Evolutionary conservation across 495 filamentous ascomycete genomes (phyloP), one percentile per base, ranked within the genome.

Genomic region (Bryoglossum gracile): DNA sequence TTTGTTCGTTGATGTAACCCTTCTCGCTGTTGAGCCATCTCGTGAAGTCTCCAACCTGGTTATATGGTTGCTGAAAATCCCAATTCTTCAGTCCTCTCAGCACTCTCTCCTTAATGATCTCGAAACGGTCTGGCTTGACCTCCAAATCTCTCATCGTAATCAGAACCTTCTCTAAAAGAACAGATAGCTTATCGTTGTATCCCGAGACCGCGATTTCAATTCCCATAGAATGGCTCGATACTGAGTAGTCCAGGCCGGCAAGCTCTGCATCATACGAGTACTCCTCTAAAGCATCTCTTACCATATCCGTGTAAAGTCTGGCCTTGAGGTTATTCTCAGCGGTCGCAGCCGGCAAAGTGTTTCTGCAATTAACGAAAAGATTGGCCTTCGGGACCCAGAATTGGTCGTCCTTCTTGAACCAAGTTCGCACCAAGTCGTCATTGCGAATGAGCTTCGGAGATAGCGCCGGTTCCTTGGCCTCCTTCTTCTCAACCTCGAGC

Each of bases 361-460:
- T 95, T 51, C 86, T 78, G 53, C 94, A 74, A 41, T 79, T 85
- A 33, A 95, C 75, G 56, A 87, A 76, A 13, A 96, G 63, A 54
- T 85, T 95, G 0, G 83, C 92, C 64, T 95, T 96, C 1, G 92
- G 92, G 3, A 99, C 92, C 92, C 92, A 99, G 68, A 96, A 99
- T 0, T 81, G 87, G 57, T 99, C 92, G 56, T 99, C 92, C 67
- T 97, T 97, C 75, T 99, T 99, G 68, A 79, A 96, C 92, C 92
- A 99, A n/a, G 86, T 80, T 24, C 92, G 81, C 2, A 84, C 80
- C 6, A 80, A 67, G 16, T 85, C 77, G 53, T 95, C 92, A 58
- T 94, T 87, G 53, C 91, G 83, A 50, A 99, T 84, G 26, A 99
- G 77, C 57, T 82, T 84, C 1, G 92, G 92, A 13, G 80, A 72